A percentile compares a stretch with the other conserved stretches of the same genome.
Conservation (phyloP, 257 asterid genomes). For the Solanum corneliomulleri region DNA sequence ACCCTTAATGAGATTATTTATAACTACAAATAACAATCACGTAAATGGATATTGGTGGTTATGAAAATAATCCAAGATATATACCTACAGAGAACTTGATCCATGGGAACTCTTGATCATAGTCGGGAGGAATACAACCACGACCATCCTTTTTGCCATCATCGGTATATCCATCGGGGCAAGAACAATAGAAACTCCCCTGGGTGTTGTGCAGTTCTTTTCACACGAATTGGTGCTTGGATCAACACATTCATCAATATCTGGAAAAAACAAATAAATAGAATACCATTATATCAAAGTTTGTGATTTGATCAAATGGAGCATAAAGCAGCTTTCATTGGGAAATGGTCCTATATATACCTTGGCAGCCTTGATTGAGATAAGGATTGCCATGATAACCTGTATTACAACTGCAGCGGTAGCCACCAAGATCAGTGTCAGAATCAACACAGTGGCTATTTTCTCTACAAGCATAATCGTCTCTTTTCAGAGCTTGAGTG, state of each 20-base stretch:
- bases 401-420: conserved; percentile 1
- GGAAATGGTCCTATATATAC: background rate
- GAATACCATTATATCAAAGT: too few species aligned
- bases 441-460: background rate
- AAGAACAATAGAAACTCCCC: conserved; percentile 32
- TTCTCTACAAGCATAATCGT: background rate
- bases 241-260: conserved; percentile 37
- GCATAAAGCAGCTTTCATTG: too few species aligned
- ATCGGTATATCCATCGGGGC: conserved; percentile 31
- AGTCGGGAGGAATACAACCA: conserved; percentile 32
- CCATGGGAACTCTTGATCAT: conserved; percentile 19
- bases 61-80: background rate
- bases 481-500: background rate
- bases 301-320: background rate
- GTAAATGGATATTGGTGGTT: background rate
- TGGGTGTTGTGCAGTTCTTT: conserved; percentile 19
- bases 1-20: too few species aligned
- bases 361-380: conserved; percentile 10
- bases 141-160: conserved; percentile 29
- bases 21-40: too few species aligned
- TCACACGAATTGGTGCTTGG: conserved; percentile 22
- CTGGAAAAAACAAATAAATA: conserved; percentile 4
- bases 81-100: conserved; percentile 33
- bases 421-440: background rate
- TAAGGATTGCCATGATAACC: conserved; percentile 12